Percentiles rank a stretch among this genome's conserved stretches.
Conservation (phyloP, 257 asterid species). For the Prunella vulgaris region DNA sequence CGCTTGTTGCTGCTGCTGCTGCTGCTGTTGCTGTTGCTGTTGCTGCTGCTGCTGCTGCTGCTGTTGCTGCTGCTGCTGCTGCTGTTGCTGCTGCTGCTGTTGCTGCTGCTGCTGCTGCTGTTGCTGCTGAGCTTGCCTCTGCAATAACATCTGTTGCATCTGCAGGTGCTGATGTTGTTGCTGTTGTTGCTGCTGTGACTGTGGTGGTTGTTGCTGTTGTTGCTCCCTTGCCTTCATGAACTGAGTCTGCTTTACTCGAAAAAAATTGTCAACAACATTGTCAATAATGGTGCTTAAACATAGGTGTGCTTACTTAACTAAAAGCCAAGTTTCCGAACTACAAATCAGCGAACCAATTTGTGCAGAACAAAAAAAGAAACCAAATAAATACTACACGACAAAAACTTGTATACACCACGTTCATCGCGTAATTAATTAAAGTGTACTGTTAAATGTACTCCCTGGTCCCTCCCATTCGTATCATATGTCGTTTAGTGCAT, state of each 20-base stretch:
- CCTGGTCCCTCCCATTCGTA: too few species aligned
- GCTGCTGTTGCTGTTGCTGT: slow-evolving; percentile 52
- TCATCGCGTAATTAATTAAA: too few species aligned
- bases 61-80: slow-evolving; percentile 55
- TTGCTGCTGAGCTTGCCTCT: slow-evolving; percentile 77
- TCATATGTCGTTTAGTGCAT: too few species aligned
- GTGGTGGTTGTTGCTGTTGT: slow-evolving; percentile 69
- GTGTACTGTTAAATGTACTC: too few species aligned
- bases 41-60: slow-evolving; percentile 59
- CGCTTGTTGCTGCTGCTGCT: slow-evolving; percentile 42
- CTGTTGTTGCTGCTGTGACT: slow-evolving; percentile 49
- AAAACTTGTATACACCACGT: too few species aligned
- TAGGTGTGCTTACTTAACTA: background rate
- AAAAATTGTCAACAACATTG: background rate
- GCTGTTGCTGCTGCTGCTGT: slow-evolving; percentile 55
- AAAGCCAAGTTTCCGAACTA: background rate
- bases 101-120: slow-evolving; percentile 61
- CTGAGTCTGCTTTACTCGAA: slow-evolving; percentile 61
- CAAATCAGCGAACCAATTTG: background rate
- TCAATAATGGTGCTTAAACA: background rate
- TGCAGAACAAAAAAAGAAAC: background rate
- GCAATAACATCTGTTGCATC: slow-evolving; percentile 72
- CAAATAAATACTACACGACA: background rate
- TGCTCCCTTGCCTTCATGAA: slow-evolving; percentile 91
- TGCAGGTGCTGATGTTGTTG: slow-evolving; percentile 63